phyloP scores from a whole-genome alignment of 805 yeast species.

The Saccharomycopsis oosterbeekiorum region DNA sequence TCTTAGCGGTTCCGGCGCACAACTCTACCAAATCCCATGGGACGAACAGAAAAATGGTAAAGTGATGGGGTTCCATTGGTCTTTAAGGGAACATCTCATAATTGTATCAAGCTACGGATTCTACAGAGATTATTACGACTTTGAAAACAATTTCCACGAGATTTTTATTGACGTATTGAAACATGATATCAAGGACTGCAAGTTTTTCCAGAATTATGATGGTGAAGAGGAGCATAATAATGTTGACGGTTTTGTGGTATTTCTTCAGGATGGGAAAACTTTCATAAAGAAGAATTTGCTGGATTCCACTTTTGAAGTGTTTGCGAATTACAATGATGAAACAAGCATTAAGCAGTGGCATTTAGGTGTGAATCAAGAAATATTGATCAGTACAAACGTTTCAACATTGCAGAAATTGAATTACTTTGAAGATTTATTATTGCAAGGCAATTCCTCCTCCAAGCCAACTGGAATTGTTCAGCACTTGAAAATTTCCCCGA shows the following conservation, averaged over 20 bases:
- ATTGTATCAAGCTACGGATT: constrained; percentile 44
- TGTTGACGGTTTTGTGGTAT: constrained; percentile 33
- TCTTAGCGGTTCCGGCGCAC: constrained; percentile 28
- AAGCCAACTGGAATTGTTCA: constrained; percentile 41
- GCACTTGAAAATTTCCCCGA: constrained; percentile 39
- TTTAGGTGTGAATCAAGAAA: constrained; percentile 23
- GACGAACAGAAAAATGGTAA: constrained; percentile 39
- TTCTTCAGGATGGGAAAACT: constrained; percentile 20
- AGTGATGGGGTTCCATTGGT: constrained; percentile 46
- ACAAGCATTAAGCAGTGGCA: constrained; percentile 22
- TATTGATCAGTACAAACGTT: constrained; percentile 19
- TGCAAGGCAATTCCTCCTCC: neutral
- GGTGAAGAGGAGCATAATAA: neutral
- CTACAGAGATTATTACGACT: constrained; percentile 51
- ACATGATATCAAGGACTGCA: constrained; percentile 27
- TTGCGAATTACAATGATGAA: neutral
- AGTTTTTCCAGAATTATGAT: constrained; percentile 26
- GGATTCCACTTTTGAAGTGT: neutral
- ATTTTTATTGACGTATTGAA: constrained; percentile 27
- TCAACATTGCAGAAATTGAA: constrained; percentile 1
- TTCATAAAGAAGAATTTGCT: neutral
- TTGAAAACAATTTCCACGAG: constrained; percentile 58
- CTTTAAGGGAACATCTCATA: constrained; percentile 42
- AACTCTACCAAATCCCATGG: constrained; percentile 29
- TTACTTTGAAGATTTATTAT: neutral